A percentile compares a stretch with the other conserved stretches of the same genome.
phyloP scores from a whole-genome alignment of 805 yeast species.

The Sugiyamaella qingdaonensis region DNA sequence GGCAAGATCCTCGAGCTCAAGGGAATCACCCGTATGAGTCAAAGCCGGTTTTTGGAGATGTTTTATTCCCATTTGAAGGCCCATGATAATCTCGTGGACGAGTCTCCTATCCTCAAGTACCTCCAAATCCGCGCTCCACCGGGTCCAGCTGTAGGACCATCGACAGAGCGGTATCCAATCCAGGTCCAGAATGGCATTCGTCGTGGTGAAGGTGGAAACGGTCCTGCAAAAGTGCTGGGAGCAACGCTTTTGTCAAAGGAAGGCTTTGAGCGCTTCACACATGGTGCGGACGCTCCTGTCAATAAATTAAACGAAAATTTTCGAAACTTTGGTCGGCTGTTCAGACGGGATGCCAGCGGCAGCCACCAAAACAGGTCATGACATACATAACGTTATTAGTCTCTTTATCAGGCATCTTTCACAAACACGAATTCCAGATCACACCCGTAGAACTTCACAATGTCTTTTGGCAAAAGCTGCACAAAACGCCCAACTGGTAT shows the following conservation, averaged over 20 bases:
- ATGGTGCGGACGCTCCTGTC: conserved; percentile 57
- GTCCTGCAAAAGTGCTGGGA: conserved; percentile 10
- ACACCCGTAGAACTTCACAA: conserved; percentile 36
- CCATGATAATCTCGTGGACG: conserved; percentile 33
- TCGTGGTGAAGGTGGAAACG: neutral
- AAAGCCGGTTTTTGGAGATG: conserved; percentile 37
- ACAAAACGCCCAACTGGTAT: conserved; percentile 41
- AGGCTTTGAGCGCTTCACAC: conserved; percentile 28
- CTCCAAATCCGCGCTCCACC: conserved; percentile 3
- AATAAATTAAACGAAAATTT: conserved; percentile 64
- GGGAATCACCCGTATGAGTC: conserved; percentile 43
- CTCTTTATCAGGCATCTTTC: conserved; percentile 1
- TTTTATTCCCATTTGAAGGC: conserved; percentile 38
- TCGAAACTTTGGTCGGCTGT: conserved; percentile 57
- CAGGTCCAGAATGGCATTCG: conserved; percentile 6
- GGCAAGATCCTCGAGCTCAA: conserved; percentile 60
- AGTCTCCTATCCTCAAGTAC: conserved; percentile 25
- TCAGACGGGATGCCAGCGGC: conserved; percentile 37
- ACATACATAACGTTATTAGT: neutral
- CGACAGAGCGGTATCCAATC: neutral
- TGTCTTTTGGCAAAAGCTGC: conserved; percentile 41
- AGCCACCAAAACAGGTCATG: conserved; percentile 1
- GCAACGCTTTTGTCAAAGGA: conserved; percentile 18
- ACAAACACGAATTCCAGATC: conserved; percentile 13
- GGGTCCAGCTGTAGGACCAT: neutral